A percentile compares a stretch with the other conserved stretches of the same genome.
These are phyloP conservation scores for Chlorella sp. DNA, from an alignment of 139 green algal genomes.

Conservation along the genomic window DNA sequence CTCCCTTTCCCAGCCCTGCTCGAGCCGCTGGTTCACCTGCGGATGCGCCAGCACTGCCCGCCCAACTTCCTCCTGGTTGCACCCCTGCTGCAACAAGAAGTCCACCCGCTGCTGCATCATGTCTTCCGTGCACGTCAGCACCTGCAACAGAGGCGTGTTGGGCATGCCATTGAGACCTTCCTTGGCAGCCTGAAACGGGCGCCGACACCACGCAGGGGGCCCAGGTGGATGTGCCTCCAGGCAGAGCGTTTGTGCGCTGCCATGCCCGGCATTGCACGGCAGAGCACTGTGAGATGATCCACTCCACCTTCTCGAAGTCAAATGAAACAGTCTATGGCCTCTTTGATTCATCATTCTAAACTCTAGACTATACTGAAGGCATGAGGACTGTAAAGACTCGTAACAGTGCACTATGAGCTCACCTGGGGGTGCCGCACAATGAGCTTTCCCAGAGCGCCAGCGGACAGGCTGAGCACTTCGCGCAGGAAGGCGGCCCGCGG, in stretches of 20 bases:
- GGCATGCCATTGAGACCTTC: not conserved
- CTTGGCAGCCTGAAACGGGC: not conserved
- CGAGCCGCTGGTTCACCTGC: constrained; percentile 52
- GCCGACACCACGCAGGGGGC: not conserved
- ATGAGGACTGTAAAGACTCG: too few species aligned
- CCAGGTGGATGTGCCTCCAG: not conserved
- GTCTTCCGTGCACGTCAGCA: constrained; percentile 70
- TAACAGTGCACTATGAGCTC: too few species aligned
- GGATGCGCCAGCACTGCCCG: constrained; percentile 55
- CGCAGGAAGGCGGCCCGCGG: constrained; percentile 61
- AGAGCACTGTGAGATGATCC: too few species aligned
- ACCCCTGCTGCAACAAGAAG: constrained; percentile 52
- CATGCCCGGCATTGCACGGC: not conserved
- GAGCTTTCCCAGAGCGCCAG: constrained; percentile 57
- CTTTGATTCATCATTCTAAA: too few species aligned
- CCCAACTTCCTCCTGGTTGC: constrained; percentile 51
- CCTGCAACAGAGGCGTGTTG: not conserved
- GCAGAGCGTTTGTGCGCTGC: too few species aligned
- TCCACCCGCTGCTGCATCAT: constrained; percentile 60
- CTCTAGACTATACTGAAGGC: too few species aligned
- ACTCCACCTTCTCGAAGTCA: too few species aligned
- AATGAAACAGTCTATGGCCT: too few species aligned
- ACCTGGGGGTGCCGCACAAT: constrained; percentile 61
- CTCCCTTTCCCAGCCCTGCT: too few species aligned
- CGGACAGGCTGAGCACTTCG: constrained; percentile 34